Evolutionary conservation across 768 basidiomycete genomes (phyloP).

Genomic region (Pleurotus tuber-regium): DNA sequence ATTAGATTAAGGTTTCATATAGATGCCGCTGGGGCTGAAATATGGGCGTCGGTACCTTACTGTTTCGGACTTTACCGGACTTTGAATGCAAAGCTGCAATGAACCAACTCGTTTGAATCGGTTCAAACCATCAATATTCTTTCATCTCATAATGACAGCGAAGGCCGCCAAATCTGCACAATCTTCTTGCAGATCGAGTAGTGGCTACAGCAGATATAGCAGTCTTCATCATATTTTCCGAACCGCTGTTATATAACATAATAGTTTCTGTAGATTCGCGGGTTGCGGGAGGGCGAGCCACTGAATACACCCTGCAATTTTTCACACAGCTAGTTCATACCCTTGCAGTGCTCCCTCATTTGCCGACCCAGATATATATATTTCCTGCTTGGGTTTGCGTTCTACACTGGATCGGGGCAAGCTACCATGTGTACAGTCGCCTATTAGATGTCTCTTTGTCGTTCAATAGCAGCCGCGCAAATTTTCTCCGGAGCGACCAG

Average conservation of each 20-base stretch:
- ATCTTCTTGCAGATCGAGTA: not conserved
- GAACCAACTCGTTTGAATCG: slow-evolving; percentile 6
- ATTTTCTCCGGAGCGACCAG: slow-evolving; percentile 17
- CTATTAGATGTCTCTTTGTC: slow-evolving; percentile 9
- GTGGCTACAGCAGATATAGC: not conserved
- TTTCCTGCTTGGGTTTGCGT: not conserved
- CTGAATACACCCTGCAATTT: too few species aligned
- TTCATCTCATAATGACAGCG: slow-evolving; percentile 9
- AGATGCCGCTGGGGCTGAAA: not conserved
- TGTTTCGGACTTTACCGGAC: slow-evolving; percentile 8
- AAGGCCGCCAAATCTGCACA: not conserved
- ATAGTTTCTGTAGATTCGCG: too few species aligned
- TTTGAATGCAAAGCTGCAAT: slow-evolving; percentile 7
- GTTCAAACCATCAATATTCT: not conserved
- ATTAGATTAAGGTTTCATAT: slow-evolving; percentile 9
- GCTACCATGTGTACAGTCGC: slow-evolving; percentile 8
- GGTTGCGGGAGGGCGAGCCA: too few species aligned
- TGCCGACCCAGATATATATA: slow-evolving; percentile 8
- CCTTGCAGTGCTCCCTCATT: slow-evolving; percentile 9
- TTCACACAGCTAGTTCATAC: slow-evolving; percentile 6
- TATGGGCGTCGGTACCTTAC: slow-evolving; percentile 1
- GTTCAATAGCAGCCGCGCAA: slow-evolving; percentile 4
- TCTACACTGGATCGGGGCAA: not conserved
- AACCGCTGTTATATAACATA: not conserved
- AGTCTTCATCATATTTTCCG: not conserved